These are phyloP conservation scores for Neopestalotiopsis sp. DNA, from an alignment of 2,329 filamentous ascomycete genomes.

Conservation along the genomic window DNA sequence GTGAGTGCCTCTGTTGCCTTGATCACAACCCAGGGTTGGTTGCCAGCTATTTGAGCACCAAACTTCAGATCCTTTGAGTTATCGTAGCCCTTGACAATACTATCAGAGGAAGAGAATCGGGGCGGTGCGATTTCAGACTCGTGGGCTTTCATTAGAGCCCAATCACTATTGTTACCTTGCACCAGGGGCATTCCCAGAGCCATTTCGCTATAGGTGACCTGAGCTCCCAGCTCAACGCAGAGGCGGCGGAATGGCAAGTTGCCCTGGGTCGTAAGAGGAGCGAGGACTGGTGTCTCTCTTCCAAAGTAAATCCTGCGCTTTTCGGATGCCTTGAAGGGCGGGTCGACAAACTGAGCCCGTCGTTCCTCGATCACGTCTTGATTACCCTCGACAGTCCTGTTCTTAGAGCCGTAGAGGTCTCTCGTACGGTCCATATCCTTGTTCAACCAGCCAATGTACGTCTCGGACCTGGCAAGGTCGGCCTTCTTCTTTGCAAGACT, in stretches of 20 bases:
- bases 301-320: slow-evolving; percentile 95
- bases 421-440: slow-evolving; percentile 59
- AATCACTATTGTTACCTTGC: slow-evolving; percentile 89
- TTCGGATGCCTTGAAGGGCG: slow-evolving; percentile 88
- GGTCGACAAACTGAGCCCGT: slow-evolving; percentile 81
- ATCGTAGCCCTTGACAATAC: slow-evolving; percentile 77
- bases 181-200: slow-evolving; percentile 89
- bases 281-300: slow-evolving; percentile 89
- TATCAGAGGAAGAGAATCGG: slow-evolving; percentile 59
- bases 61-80: slow-evolving; percentile 85
- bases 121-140: slow-evolving; percentile 80
- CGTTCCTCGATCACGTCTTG: slow-evolving; percentile 61
- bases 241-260: slow-evolving; percentile 94
- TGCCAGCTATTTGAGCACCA: slow-evolving; percentile 89
- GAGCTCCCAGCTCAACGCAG: slow-evolving; percentile 85
- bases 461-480: slow-evolving; percentile 73
- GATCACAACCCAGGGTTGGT: slow-evolving; percentile 87
- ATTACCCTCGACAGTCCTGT: slow-evolving; percentile 41
- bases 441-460: slow-evolving; percentile 79
- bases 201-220: slow-evolving; percentile 98
- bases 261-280: slow-evolving; percentile 93
- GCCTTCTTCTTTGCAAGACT: slow-evolving; percentile 75
- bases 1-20: slow-evolving; percentile 86
- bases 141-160: slow-evolving; percentile 93
- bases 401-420: slow-evolving; percentile 50